Evolutionary conservation across 345 rosid genomes (phyloP).

Genomic region (Carallia brachiata): DNA sequence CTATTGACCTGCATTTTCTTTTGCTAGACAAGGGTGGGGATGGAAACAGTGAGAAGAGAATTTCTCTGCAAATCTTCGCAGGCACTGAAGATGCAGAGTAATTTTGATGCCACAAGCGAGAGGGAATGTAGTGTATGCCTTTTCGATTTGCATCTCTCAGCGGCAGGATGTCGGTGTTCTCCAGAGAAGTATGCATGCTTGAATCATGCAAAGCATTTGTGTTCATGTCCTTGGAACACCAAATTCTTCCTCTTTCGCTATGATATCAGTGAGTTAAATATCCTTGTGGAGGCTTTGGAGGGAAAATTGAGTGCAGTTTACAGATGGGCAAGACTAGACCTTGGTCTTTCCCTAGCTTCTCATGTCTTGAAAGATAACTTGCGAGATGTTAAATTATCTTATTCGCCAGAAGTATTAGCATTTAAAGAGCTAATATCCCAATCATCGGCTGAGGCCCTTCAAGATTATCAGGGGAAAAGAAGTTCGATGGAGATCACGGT

Average conservation of each 20-base stretch:
- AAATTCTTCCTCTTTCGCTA: conserved; percentile 86
- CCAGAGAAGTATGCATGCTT: conserved; percentile 89
- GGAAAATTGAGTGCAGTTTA: conserved; percentile 93
- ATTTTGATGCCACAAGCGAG: conserved; percentile 83
- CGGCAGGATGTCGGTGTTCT: conserved; percentile 92
- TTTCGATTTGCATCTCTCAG: conserved; percentile 95
- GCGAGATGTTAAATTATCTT: conserved; percentile 38
- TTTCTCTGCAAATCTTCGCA: conserved; percentile 54
- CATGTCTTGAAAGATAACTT: conserved; percentile 40
- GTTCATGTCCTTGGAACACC: conserved; percentile 66
- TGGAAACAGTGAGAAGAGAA: conserved; percentile 67
- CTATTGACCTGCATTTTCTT: conserved; percentile 21
- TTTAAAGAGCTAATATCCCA: conserved; percentile 37
- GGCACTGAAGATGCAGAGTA: conserved; percentile 81
- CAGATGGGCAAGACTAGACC: conserved; percentile 97
- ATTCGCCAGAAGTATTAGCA: conserved; percentile 35
- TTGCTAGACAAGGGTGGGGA: conserved; percentile 72
- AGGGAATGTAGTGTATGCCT: conserved; percentile 88
- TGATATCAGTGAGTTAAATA: conserved; percentile 68
- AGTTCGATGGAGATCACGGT: conserved; percentile 29
- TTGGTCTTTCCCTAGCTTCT: conserved; percentile 81
- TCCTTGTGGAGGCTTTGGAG: conserved; percentile 94
- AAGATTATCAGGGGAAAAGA: conserved; percentile 41
- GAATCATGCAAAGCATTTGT: conserved; percentile 82
- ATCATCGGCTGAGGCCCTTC: conserved; percentile 29